Evolutionary conservation across 148 eudicot genomes (phyloP).

Genomic region (Drosera capensis): DNA sequence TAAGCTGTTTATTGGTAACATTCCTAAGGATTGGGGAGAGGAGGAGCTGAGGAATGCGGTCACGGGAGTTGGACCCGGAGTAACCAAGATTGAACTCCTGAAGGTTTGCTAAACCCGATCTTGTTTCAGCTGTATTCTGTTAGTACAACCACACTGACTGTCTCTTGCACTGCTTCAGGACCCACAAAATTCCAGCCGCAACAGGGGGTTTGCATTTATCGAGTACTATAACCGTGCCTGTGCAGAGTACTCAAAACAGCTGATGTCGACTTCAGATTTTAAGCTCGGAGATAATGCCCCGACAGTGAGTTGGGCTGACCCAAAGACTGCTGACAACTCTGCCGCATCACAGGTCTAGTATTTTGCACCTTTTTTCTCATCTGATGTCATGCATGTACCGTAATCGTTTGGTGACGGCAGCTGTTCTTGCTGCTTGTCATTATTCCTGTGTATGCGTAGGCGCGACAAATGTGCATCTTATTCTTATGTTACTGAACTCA

Average conservation of each 20-base stretch:
- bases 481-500: no score
- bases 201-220: constrained; percentile 87
- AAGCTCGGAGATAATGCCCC: constrained; percentile 85
- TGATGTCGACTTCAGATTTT: constrained; percentile 66
- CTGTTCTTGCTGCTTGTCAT: neutral
- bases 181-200: constrained; percentile 69
- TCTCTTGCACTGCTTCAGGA: constrained; percentile 44
- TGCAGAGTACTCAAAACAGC: constrained; percentile 81
- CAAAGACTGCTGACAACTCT: constrained; percentile 63
- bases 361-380: neutral
- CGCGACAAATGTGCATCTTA: no score
- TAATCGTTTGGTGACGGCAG: no score
- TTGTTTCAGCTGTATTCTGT: no score
- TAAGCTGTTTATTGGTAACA: constrained; percentile 75
- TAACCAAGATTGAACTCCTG: constrained; percentile 48
- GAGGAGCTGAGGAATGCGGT: constrained; percentile 56
- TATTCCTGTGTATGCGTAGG: no score
- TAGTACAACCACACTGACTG: neutral
- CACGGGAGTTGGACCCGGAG: constrained; percentile 70
- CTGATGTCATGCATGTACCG: neutral
- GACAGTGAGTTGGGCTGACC: constrained; percentile 96
- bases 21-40: constrained; percentile 75
- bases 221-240: constrained; percentile 96
- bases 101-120: constrained; percentile 35
- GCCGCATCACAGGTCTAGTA: constrained; percentile 54